Base-by-base conservation (phyloP, 2,329 filamentous ascomycete species). In the Nakataea oryzae region DNA sequence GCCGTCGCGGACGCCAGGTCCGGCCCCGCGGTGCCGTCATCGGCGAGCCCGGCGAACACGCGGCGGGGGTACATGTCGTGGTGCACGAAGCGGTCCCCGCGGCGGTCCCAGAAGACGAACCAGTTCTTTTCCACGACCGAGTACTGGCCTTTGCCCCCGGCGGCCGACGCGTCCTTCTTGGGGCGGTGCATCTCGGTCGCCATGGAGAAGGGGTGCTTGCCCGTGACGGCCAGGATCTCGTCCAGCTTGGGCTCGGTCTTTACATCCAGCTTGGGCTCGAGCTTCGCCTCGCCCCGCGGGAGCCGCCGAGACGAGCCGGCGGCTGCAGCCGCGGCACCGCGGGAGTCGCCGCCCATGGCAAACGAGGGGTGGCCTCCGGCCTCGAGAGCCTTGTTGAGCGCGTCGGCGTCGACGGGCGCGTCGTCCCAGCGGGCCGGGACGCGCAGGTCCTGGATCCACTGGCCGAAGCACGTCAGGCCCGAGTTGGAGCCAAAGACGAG, bases 101-200 rank as follows among this genome's bases (percentile, higher is more conserved):
- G 63, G 0, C 64, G 63, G 64, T 85, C 82, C 83, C 83, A 86
- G 72, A 86, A 86, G 2, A 82, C 64, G 65, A 86, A 86, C 75
- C 78, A 87, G 67, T 87, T 86, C 77, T 86, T 86, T 71, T 87
- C 83, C 29, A 86, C 66, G 0, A 66, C 47, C 3, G 69, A 67
- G 66, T 73, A 79, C 0, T 79, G 77, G 1, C 66, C 21, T 27
- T 24, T 26, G 9, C 17, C 24, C 3, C 3, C 11, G n/a, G 54
- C 13, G 55, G 27, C 24, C 4, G 55, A 57, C 27, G 28, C 11
- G 34, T 12, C 21, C 21, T 26, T 54, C 12, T 26, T 63, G 0
- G 81, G 83, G 0, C 82, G 74, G 50, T 80, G 78, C 3, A 86
- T 69, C 64, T 86, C 84, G 1, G 76, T 82, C 0, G 75, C 76